Evolutionary conservation across 2,329 filamentous ascomycete species (phyloP).

Genomic region (Xylaria sp.): DNA sequence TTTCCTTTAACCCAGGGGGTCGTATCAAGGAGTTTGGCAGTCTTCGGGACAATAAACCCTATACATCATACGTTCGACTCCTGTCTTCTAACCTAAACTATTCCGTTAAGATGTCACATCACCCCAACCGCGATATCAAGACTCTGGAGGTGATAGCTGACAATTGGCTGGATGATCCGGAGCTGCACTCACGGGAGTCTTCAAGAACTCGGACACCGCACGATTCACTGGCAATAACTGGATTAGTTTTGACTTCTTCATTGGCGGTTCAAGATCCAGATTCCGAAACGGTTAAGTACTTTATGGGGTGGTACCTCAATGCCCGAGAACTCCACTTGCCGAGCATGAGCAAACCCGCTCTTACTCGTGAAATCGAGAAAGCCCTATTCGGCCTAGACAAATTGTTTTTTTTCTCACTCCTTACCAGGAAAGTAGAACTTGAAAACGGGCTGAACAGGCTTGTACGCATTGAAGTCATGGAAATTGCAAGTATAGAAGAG

Average conservation of each 20-base stretch:
- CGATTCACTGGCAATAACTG: conserved; percentile 1
- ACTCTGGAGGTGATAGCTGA: conserved; percentile 18
- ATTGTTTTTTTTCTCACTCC: conserved; percentile 20
- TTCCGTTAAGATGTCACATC: too few relatives aligned
- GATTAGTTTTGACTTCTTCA: conserved; percentile 7
- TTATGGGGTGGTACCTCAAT: not conserved
- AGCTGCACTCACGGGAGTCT: not conserved
- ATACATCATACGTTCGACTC: too few relatives aligned
- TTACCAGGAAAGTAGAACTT: not conserved
- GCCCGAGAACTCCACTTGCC: not conserved
- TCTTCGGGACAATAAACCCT: too few relatives aligned
- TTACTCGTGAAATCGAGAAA: not conserved
- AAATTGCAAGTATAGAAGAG: not conserved
- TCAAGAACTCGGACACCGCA: conserved; percentile 4
- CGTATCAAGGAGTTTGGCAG: too few relatives aligned
- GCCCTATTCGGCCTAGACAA: conserved; percentile 1
- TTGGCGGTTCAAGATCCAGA: conserved; percentile 20
- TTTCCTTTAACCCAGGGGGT: too few relatives aligned
- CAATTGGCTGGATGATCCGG: not conserved
- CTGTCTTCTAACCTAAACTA: too few relatives aligned
- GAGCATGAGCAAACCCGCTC: not conserved
- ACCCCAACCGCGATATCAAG: conserved; percentile 4
- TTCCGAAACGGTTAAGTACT: not conserved
- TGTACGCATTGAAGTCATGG: not conserved
- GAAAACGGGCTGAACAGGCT: not conserved